These are phyloP conservation scores for Cymbidium sinense DNA, from an alignment of 106 monocot genomes.

Conservation along the genomic window DNA sequence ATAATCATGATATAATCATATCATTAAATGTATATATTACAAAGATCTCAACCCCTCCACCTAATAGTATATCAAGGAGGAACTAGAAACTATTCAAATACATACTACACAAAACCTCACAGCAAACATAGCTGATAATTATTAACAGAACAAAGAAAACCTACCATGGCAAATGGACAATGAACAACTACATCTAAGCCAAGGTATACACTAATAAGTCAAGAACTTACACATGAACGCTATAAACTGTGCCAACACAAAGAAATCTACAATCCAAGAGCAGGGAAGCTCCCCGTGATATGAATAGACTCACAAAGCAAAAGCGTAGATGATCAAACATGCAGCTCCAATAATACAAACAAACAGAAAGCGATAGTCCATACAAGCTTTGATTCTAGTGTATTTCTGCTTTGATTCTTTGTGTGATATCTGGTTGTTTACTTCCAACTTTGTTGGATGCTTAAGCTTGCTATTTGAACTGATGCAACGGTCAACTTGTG, in stretches of 20 bases:
- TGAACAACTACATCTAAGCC: too few species aligned
- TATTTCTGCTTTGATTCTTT: not conserved
- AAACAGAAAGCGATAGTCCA: slow-evolving; percentile 13
- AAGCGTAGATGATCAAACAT: slow-evolving; percentile 23
- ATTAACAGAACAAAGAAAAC: too few species aligned
- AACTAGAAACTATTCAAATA: too few species aligned
- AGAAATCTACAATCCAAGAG: slow-evolving; percentile 10
- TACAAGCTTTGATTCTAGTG: not conserved
- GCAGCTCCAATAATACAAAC: slow-evolving; percentile 26
- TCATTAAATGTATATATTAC: too few species aligned
- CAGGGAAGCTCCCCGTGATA: slow-evolving; percentile 6
- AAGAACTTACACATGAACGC: too few species aligned
- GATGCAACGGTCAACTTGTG: not conserved
- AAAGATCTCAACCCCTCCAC: too few species aligned
- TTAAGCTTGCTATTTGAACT: not conserved
- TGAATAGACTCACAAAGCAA: slow-evolving; percentile 13
- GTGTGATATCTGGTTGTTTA: not conserved
- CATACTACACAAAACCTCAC: too few species aligned
- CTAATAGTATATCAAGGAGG: too few species aligned
- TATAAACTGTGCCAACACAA: too few species aligned
- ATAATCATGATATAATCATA: too few species aligned
- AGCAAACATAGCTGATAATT: too few species aligned
- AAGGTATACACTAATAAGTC: not conserved
- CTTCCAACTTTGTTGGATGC: too few species aligned
- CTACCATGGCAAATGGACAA: not conserved